Evolutionary conservation across 768 basidiomycete genomes (phyloP), one percentile per base, ranked within the genome.

Genomic region (Scleroderma bovista): DNA sequence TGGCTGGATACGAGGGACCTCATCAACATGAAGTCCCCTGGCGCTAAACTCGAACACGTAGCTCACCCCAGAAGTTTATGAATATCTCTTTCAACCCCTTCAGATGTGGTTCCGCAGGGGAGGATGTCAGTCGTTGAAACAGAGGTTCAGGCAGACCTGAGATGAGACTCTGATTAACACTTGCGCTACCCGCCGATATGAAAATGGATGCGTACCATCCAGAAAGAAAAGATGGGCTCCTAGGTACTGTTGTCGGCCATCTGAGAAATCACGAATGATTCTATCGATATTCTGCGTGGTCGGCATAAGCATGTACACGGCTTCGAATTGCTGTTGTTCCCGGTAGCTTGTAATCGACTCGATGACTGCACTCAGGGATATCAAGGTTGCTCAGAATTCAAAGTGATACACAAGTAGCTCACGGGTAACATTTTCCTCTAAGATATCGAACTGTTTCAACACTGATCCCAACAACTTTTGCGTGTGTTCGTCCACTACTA

Each of bases 361-460:
- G 67, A 98, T 89, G 62, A 91, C 95, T 99, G 67, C 15, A 32
- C 12, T 26, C 19, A 45, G 33, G 34, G 24, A 29, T 29, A 33
- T 63, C 43, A 64, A 50, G 24, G 44, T 36, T 34, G 45, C 38
- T 26, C 15, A 29, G 16, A 24, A 12, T 31, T 29, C 32, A 29
- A 19, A 36, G 46, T 11, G 50, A 46, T 44, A 22, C 0, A 26
- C 31, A 19, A 36, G 36, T 46, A 42, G 75, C 92, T 65, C 72
- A 96, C 95, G 79, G 41, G 93, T 96, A 38, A 98, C 92, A 74
- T 94, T 94, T 75, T 96, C 92, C 66, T 93, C 86, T 49, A 98
- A 69, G 49, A 98, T 88, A 66, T 99, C 95, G 59, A 89, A 93
- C 64, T 91, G 86, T 70, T 92, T 93, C 58, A 97, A 76, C 3